phyloP scores from a whole-genome alignment of 2,329 filamentous ascomycete species.

The Penicillium brevicompactum region DNA sequence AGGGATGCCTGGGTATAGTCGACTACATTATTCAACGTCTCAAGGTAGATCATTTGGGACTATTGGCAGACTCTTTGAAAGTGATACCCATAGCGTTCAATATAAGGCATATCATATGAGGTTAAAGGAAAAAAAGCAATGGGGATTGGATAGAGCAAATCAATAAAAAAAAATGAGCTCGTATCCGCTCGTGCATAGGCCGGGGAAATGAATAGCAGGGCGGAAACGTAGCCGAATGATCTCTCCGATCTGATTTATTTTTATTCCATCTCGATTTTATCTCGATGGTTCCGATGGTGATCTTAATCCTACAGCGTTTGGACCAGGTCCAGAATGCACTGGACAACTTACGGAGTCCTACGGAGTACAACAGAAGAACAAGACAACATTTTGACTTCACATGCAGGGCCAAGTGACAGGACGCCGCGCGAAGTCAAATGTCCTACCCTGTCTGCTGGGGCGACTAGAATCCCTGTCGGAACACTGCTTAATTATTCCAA shows the following conservation, averaged over 20 bases:
- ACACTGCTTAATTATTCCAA: not conserved
- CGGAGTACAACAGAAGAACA: not conserved
- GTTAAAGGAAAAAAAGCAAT: not conserved
- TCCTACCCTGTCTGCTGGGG: not conserved
- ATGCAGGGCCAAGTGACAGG: conserved; percentile 2
- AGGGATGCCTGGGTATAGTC: not conserved
- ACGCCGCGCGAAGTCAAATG: conserved; percentile 2
- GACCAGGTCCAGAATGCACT: not conserved
- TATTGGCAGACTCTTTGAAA: not conserved
- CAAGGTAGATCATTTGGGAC: conserved; percentile 1
- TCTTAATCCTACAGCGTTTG: not conserved
- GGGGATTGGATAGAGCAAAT: conserved; percentile 1
- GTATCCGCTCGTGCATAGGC: not conserved
- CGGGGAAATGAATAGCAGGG: not conserved
- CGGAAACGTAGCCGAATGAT: not conserved
- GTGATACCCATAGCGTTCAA: not conserved
- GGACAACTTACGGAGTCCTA: too few species aligned
- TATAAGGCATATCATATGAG: not conserved
- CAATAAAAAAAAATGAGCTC: not conserved
- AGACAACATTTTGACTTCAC: too few species aligned
- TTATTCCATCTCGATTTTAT: not conserved
- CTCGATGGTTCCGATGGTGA: conserved; percentile 3
- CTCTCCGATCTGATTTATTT: conserved; percentile 6
- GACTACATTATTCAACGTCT: not conserved
- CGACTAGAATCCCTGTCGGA: not conserved